Conservation (phyloP, 495 filamentous ascomycete genomes). For the Extremus antarcticus region DNA sequence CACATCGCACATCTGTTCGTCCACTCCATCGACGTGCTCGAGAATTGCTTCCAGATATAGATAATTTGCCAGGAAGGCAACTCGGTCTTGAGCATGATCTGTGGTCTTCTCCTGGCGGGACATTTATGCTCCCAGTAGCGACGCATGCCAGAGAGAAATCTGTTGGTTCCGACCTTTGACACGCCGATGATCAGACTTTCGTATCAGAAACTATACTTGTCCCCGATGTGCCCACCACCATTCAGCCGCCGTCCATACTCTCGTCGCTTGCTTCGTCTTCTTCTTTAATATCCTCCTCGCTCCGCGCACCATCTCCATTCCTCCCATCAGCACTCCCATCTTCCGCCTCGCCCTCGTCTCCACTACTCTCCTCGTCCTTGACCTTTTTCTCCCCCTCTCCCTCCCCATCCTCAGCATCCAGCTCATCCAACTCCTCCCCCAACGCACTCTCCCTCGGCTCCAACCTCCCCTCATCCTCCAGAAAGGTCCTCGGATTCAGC, state of each 20-base stretch:
- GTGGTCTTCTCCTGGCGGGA: too few relatives aligned
- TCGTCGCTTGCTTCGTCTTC: neutral
- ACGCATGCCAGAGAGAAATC: too few relatives aligned
- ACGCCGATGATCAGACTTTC: too few relatives aligned
- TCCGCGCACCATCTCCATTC: neutral
- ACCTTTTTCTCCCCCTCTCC: constrained; percentile 2
- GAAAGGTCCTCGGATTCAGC: constrained; percentile 63
- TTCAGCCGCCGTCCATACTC: neutral
- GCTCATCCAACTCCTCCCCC: constrained; percentile 68
- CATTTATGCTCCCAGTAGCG: too few relatives aligned
- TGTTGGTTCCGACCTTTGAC: too few relatives aligned
- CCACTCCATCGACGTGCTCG: too few relatives aligned
- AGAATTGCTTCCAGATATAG: too few relatives aligned
- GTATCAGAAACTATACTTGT: too few relatives aligned
- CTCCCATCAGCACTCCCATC: neutral
- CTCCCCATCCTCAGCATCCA: constrained; percentile 53
- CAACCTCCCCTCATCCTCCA: constrained; percentile 84
- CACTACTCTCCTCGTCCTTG: neutral
- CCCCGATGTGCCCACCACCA: too few relatives aligned
- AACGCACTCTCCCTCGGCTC: constrained; percentile 79
- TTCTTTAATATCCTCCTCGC: neutral
- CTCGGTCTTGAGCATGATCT: too few relatives aligned
- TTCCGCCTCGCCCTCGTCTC: neutral
- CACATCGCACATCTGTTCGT: too few relatives aligned
- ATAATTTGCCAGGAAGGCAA: too few relatives aligned